These are phyloP conservation scores for Zopfochytrium polystomum DNA, from an alignment of 371 early-diverging fungal genomes.

Conservation along the genomic window DNA sequence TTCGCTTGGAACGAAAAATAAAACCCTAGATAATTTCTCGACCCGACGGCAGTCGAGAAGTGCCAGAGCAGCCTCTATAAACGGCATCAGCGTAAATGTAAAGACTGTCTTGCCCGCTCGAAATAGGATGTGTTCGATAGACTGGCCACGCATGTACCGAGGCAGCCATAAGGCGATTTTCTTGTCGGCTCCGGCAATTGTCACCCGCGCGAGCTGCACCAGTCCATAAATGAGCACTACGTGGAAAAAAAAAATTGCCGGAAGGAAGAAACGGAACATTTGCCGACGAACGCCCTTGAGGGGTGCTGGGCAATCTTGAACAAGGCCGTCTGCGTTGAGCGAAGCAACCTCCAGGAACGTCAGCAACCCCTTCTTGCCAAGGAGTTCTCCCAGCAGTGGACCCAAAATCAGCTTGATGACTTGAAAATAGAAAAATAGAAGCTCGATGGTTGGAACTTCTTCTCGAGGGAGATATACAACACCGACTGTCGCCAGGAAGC, in stretches of 20 bases:
- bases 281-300: slow-evolving; percentile 14
- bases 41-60: slow-evolving; percentile 16
- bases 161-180: no score
- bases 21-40: background rate
- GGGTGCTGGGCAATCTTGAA: slow-evolving; percentile 24
- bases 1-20: background rate
- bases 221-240: slow-evolving; percentile 11
- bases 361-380: slow-evolving; percentile 8
- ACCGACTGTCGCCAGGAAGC: slow-evolving; percentile 8
- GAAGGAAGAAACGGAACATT: slow-evolving; percentile 25
- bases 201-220: no score
- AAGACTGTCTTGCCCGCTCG: slow-evolving; percentile 5
- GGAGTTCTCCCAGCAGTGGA: slow-evolving; percentile 3
- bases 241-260: slow-evolving; percentile 12
- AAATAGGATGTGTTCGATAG: slow-evolving; percentile 17
- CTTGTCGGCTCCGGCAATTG: no score
- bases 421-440: slow-evolving; percentile 30
- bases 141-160: slow-evolving; percentile 12
- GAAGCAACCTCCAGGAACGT: slow-evolving; percentile 22
- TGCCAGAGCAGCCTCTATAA: slow-evolving; percentile 22
- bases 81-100: slow-evolving; percentile 29
- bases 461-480: slow-evolving; percentile 19
- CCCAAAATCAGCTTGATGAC: slow-evolving; percentile 29
- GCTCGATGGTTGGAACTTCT: slow-evolving; percentile 22
- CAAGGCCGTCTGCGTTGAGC: slow-evolving; percentile 25